Evolutionary conservation across 2,329 filamentous ascomycete species (phyloP), one percentile per base, ranked within the genome.

Genomic region (Colletotrichum sansevieriae): DNA sequence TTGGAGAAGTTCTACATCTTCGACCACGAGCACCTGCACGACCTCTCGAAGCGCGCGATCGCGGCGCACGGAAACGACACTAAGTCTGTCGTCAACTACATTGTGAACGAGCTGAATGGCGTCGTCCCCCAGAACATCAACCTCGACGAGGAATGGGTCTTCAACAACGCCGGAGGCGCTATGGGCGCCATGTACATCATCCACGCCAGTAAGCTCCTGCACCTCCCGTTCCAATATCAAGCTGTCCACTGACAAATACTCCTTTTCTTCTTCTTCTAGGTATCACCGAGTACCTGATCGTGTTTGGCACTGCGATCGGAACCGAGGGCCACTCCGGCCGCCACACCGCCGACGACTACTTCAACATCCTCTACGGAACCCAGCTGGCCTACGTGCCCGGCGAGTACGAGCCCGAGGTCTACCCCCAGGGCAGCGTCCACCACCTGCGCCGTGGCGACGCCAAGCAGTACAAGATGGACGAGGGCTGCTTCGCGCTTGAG

Each of bases 101-200:
- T 97, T 73, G 88, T 93, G 59, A 76, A 82, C 69, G 90, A 93
- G 81, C 85, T 97, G 63, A 83, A 84, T 73, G 81, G 82, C 73
- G 86, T 84, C 74, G 74, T 82, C 77, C 77, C 81, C 58, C 74
- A 75, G 57, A 82, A 93, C 79, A 76, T 95, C 76, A 94, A 92
- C 81, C 77, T 87, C 63, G 83, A 91, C 68, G 89, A 95, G 81
- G 91, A 95, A 79, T 97, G 93, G 93, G 85, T 97, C 52, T 95
- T 97, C 76, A 97, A 97, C 85, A 97, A 97, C 76, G 93, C 93
- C 59, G 94, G 94, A 60, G 94, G 94, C 71, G 93, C 93, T 60
- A 97, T 97, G 94, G 94, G 94, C 64, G 92, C 88, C 76, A 96
- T 97, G 94, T 94, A 93, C 79, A 90, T 97, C 72, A 91, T 97